Evolutionary conservation across 2,329 filamentous ascomycete genomes (phyloP), one percentile per base, ranked within the genome.

Genomic region (Cercospora sp.): DNA sequence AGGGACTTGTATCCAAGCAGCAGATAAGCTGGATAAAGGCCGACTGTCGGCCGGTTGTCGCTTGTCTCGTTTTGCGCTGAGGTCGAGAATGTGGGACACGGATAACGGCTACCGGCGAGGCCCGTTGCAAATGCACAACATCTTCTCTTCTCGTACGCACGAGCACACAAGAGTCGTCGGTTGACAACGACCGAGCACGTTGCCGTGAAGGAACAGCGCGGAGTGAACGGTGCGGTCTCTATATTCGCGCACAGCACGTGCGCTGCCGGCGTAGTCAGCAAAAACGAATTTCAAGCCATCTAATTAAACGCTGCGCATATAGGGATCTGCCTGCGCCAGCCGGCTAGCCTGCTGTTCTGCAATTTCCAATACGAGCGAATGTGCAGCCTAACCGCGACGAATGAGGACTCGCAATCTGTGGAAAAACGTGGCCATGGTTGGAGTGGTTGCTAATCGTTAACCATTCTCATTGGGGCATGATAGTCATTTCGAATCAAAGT

Each of bases 401-500:
- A 61, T 61, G 28, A 30, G n/a, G 32, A 57, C 24, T 58, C 34
- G 30, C 62, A 64, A 34, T 43, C 5, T n/a, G 18, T 26, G 32
- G 21, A 55, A 40, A 24, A 21, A 28, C 21, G 51, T 40, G 51
- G 28, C 32, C n/a, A 24, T 26, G 51, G 18, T 57, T 26, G 30
- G 51, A 34, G 49, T 64, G 62, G 55, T 58, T 59, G 51, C 49
- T 55, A 30, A 51, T 69, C 63, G 67, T 69, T 40, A 66, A 65
- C 63, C 63, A 63, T 69, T 66, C 43, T 63, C 53, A 64, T 66
- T 60, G 63, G 66, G 59, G 63, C 66, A 49, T 69, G 63, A 69
- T 57, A 64, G 60, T 69, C 67, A 66, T 69, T 66, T 45, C 63
- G 60, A 69, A 66, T 61, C 40, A 64, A 66, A 69, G 59, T 58